Base-by-base conservation (phyloP, 805 yeast genomes). In the Candida ortonii region DNA sequence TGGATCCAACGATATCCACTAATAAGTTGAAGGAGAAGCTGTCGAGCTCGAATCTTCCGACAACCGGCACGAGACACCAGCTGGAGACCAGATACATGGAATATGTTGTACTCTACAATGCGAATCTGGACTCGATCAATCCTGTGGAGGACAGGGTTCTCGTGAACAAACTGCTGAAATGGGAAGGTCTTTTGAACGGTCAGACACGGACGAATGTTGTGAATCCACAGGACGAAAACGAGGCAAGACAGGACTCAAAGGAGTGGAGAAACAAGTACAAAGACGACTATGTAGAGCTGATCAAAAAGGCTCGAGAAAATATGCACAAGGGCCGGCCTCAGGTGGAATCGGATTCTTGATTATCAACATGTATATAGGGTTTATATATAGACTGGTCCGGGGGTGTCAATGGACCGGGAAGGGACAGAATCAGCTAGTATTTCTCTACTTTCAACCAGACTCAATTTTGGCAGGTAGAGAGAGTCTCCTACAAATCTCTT, bases 41-140 rank as follows among this genome's bases (percentile, higher is more conserved):
- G 11, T 33, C 65, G 2, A 66, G 71, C 6, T 53, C 75, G 15
- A 74, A 75, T 10, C 56, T 89, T 6, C 73, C 88, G 0, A 66
- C 76, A 0, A 57, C 54, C 7, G 97, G 97, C 0, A 59, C 80
- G 1, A 66, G 85, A 40, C 61, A 60, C 11, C 80, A 75, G 43
- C 50, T 88, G 47, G 89, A 84, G 41, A 60, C 71, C 13, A 61
- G 97, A 25, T 84, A 84, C 52, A 80, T 76, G 42, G 90, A 88
- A 45, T 89, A 78, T 63, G 76, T 82, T 36, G 75, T 79, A 20
- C 52, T 87, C 8, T 83, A 80, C 78, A 89, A 89, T 52, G 80
- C 95, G 9, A 87, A 87, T 50, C 70, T 79, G 26, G 96, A 87
- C 52, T 72, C 88, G 5, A 62, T 72, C 22, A 68, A 65, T 19